Evolutionary conservation across 129 eudicot genomes (phyloP), one percentile per base, ranked within the genome.

Genomic region (Lactuca sativa): DNA sequence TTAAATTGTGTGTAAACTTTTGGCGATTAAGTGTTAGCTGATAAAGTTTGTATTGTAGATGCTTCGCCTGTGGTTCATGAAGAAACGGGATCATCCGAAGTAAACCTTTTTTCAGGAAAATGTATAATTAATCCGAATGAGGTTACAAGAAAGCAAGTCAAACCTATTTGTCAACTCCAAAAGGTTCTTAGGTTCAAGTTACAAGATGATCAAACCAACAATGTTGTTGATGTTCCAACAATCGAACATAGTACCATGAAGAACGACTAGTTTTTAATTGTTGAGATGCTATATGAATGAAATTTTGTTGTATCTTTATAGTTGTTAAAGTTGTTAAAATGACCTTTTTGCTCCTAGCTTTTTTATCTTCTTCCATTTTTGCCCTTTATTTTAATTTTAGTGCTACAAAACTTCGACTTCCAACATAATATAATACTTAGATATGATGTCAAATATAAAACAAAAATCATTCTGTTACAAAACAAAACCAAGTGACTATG

Each of bases 121-220:
- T 60, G 56, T 64, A 75, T 80, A 62, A 69, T 57, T 10, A 89
- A 83, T 62, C 67, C 85, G 6, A 78, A 81, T 70, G 84, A 78
- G 66, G 51, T 73, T 74, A 53, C 86, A 8, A 32, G 62, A 65
- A 86, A 74, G 86, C 75, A 86, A 81, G 75, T 89, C 59, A 86
- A 81, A 69, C 88, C 95, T 7, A 68, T 86, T 5, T 80, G 91
- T 40, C 73, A 79, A 71, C 82, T 82, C 16, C 85, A 86, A 9
- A 92, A 82, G 80, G 78, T 86, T 69, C 86, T 92, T 21, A 86
- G 80, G 72, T 92, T 92, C 77, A 86, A 85, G 69, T 64, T 80
- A 16, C 16, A 70, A 4, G 80, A 75, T 37, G 53, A 16, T 54
- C 76, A 77, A 62, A 16, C 59, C 9, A 80, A 57, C 17, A 17